A percentile compares a stretch with the other conserved stretches of the same genome.
Conservation (phyloP, 2,329 filamentous ascomycete species). For the Rhinocladiella similis region DNA sequence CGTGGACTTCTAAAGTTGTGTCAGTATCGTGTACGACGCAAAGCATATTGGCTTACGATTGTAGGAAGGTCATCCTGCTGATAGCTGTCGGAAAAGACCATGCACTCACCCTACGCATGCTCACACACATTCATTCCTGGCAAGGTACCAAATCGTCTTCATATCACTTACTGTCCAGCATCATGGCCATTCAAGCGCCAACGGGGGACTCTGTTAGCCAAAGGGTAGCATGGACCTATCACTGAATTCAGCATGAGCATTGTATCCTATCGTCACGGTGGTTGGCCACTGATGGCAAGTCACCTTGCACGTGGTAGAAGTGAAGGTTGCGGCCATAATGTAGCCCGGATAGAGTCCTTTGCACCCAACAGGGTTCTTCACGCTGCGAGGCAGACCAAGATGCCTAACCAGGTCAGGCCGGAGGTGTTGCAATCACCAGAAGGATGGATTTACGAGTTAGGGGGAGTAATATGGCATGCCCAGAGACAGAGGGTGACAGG, state of each 20-base stretch:
- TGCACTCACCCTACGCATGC: too few relatives aligned
- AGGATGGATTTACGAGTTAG: too few relatives aligned
- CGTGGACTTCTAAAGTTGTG: slow-evolving; percentile 1
- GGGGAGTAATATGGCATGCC: not conserved
- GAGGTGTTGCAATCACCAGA: too few relatives aligned
- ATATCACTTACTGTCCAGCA: too few relatives aligned
- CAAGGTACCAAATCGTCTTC: too few relatives aligned
- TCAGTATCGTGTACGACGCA: not conserved
- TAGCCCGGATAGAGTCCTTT: not conserved
- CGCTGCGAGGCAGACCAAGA: too few relatives aligned
- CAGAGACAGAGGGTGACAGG: not conserved
- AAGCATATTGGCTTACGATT: not conserved
- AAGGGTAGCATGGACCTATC: not conserved
- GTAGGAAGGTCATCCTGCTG: not conserved
- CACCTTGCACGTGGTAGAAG: not conserved
- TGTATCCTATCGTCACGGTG: not conserved
- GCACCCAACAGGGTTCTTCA: too few relatives aligned
- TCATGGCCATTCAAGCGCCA: too few relatives aligned
- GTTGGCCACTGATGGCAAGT: not conserved
- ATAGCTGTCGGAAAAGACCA: not conserved
- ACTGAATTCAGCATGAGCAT: not conserved
- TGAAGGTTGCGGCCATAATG: too few relatives aligned
- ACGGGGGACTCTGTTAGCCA: not conserved
- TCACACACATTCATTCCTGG: too few relatives aligned
- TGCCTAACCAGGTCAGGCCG: too few relatives aligned